Conservation (phyloP, 345 rosid species). For the Populus pruinosa region DNA sequence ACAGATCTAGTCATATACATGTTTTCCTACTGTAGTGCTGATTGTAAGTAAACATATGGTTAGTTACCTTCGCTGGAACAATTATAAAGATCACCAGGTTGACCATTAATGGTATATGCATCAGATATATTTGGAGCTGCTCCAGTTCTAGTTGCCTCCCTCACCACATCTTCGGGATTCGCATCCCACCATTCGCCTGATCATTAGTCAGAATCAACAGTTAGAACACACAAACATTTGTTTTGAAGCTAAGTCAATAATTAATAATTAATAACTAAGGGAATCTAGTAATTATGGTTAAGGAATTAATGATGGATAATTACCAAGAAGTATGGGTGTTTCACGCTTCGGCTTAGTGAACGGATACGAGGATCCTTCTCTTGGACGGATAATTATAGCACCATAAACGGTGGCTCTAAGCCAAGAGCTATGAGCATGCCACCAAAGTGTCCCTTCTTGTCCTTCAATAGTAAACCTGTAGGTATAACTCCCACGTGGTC, state of each 20-base stretch:
- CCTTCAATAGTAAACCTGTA: slow-evolving; percentile 83
- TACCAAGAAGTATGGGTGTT: slow-evolving; percentile 70
- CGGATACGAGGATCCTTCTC: slow-evolving; percentile 63
- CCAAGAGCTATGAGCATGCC: slow-evolving; percentile 99
- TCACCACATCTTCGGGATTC: slow-evolving; percentile 73
- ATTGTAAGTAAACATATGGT: not conserved
- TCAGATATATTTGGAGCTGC: slow-evolving; percentile 68
- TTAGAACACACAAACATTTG: not conserved
- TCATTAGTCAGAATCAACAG: not conserved
- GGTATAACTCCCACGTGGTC: slow-evolving; percentile 79
- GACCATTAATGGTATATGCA: slow-evolving; percentile 87
- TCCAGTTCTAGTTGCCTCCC: slow-evolving; percentile 65
- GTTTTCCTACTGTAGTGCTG: not conserved
- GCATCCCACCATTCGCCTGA: slow-evolving; percentile 97
- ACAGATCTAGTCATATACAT: too few species aligned
- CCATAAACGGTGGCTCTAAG: slow-evolving; percentile 94
- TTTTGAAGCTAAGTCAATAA: too few species aligned
- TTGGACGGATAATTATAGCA: slow-evolving; percentile 70
- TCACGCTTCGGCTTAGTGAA: slow-evolving; percentile 66
- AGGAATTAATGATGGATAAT: not conserved
- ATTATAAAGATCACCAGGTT: slow-evolving; percentile 88
- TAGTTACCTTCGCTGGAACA: slow-evolving; percentile 72
- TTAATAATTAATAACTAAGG: not conserved
- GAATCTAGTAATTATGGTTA: not conserved
- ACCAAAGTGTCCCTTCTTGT: slow-evolving; percentile 95